phyloP scores from a whole-genome alignment of 164 flowering plant species.

The Paratinospora sagittata region DNA sequence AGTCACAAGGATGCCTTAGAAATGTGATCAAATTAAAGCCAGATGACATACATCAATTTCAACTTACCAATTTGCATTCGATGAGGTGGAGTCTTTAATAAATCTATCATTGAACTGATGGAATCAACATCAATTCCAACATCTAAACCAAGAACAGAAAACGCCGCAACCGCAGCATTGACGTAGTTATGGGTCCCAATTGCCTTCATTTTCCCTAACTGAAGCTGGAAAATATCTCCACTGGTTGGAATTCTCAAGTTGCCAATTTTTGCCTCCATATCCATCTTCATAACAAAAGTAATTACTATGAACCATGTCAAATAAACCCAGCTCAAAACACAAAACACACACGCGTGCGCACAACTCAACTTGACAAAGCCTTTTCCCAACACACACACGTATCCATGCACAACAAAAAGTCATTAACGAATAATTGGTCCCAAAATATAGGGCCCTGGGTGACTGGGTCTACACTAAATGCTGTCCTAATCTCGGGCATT shows the following conservation, averaged over 20 bases:
- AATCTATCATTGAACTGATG: constrained; percentile 24
- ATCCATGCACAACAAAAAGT: no score
- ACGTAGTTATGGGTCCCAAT: constrained; percentile 35
- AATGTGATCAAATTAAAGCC: background rate
- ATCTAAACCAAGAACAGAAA: constrained; percentile 32
- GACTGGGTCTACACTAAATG: no score
- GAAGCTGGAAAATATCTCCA: constrained; percentile 23
- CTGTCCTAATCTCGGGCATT: no score
- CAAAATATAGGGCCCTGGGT: no score
- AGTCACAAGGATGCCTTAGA: background rate
- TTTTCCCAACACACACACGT: no score
- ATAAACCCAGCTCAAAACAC: constrained; percentile 4
- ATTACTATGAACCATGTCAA: constrained; percentile 9
- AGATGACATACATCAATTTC: background rate
- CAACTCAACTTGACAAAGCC: no score
- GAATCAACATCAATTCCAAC: constrained; percentile 29
- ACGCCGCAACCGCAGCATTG: constrained; percentile 46
- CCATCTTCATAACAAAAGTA: constrained; percentile 25
- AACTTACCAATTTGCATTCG: constrained; percentile 40
- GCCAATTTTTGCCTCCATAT: constrained; percentile 28
- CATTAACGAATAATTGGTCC: no score
- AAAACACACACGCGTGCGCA: background rate
- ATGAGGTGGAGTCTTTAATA: constrained; percentile 30
- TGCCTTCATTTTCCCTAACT: constrained; percentile 25
- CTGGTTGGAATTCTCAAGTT: constrained; percentile 28